Conservation (phyloP, 1,284 basidiomycete genomes). For the Ceraceosorus guamensis region DNA sequence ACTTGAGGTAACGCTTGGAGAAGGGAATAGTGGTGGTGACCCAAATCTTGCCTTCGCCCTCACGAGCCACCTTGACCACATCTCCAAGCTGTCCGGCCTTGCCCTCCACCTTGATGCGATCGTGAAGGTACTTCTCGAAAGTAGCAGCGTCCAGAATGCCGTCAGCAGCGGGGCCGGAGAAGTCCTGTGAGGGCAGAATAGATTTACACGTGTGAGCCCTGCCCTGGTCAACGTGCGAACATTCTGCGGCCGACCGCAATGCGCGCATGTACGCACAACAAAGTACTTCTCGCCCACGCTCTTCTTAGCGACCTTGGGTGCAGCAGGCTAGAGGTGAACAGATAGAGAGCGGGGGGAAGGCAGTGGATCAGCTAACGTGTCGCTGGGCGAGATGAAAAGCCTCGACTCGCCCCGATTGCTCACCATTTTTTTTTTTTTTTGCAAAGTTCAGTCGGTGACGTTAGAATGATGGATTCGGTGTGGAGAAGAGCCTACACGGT, state of each 20-base stretch:
- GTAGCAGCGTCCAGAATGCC: conserved; percentile 83
- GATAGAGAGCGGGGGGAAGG: neutral
- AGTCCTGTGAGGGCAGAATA: conserved; percentile 55
- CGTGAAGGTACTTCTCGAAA: conserved; percentile 88
- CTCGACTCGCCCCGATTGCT: too few species aligned
- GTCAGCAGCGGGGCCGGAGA: conserved; percentile 81
- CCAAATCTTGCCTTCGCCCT: conserved; percentile 51
- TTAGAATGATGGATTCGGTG: too few species aligned
- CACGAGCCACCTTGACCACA: conserved; percentile 48
- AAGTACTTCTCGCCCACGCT: neutral
- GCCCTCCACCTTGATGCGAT: conserved; percentile 77
- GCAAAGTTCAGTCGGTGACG: too few species aligned
- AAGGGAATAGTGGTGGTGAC: conserved; percentile 50
- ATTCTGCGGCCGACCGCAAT: neutral
- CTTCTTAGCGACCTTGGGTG: neutral
- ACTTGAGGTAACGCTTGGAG: conserved; percentile 52
- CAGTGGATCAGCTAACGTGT: too few species aligned
- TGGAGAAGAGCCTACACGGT: too few species aligned
- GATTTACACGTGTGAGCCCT: neutral
- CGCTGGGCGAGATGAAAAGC: too few species aligned
- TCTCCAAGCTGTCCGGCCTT: conserved; percentile 57
- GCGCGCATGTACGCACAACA: neutral
- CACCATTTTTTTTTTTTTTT: too few species aligned
- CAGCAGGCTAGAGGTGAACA: neutral
- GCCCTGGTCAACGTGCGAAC: neutral